Conservation (phyloP, 2,329 filamentous ascomycete genomes). For the Albophoma yamanashiensis region DNA sequence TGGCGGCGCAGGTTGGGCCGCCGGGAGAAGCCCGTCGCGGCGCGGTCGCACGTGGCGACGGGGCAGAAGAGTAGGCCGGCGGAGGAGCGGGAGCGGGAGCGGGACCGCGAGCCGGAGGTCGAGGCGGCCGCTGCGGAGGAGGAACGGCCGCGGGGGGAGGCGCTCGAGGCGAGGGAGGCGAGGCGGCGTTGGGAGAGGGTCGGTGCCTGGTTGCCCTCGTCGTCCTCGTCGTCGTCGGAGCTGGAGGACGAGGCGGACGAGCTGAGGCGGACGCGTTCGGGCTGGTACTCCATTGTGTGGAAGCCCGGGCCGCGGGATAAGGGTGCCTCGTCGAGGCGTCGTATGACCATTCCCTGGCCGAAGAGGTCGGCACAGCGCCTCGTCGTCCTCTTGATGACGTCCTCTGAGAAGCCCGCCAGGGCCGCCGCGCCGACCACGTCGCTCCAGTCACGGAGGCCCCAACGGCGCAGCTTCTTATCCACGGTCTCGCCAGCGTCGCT, state of each 20-base stretch:
- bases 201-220: conserved; percentile 7
- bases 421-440: conserved; percentile 73
- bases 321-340: conserved; percentile 34
- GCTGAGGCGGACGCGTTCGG: conserved; percentile 14
- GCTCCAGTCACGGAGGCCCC: conserved; percentile 64
- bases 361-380: conserved; percentile 70
- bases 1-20: conserved; percentile 26
- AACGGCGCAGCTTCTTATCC: conserved; percentile 19
- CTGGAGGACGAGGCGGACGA: conserved; percentile 4
- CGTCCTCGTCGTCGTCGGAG: conserved; percentile 9
- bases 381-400: conserved; percentile 57
- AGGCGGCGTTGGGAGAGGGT: conserved; percentile 14
- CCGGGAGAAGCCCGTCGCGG: conserved; percentile 23
- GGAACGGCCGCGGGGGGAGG: conserved; percentile 3
- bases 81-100: conserved; percentile 19
- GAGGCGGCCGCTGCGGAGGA: conserved; percentile 4
- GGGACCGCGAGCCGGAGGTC: conserved; percentile 12
- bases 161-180: background rate
- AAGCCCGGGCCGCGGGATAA: conserved; percentile 11
- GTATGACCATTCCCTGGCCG: conserved; percentile 56
- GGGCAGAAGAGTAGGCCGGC: conserved; percentile 25
- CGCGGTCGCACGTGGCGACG: conserved; percentile 23
- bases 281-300: conserved; percentile 17
- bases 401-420: conserved; percentile 56
- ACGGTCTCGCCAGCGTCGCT: conserved; percentile 5